Conservation (phyloP, 108 stramenopile genomes). For the Licmophora abbreviata region DNA sequence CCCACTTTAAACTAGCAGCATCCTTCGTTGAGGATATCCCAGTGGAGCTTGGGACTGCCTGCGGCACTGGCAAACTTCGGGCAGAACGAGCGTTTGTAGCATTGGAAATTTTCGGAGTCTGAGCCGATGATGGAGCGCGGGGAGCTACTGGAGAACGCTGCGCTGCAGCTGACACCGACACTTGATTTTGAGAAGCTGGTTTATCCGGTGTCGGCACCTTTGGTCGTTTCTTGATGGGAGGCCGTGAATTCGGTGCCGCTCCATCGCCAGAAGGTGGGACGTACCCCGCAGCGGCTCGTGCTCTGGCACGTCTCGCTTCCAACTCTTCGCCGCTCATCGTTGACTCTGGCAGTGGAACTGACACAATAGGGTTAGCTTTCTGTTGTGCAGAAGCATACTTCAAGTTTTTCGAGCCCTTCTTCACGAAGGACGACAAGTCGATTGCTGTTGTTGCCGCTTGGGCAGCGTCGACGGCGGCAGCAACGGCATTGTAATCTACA, state of each 20-base stretch:
- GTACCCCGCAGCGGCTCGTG: slow-evolving; percentile 74
- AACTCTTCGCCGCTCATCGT: slow-evolving; percentile 55
- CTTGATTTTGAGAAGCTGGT: too few species aligned
- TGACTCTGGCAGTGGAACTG: slow-evolving; percentile 37
- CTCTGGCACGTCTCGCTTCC: slow-evolving; percentile 61
- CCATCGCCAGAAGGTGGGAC: slow-evolving; percentile 27
- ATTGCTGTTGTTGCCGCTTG: slow-evolving; percentile 57
- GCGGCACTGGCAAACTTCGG: too few species aligned
- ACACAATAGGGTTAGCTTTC: slow-evolving; percentile 13
- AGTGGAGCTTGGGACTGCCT: background rate
- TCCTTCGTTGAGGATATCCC: slow-evolving; percentile 1
- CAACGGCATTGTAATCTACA: slow-evolving; percentile 74
- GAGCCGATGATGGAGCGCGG: background rate
- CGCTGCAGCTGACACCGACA: too few species aligned
- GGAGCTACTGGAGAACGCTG: background rate
- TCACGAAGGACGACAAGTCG: slow-evolving; percentile 38
- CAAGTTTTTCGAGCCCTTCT: slow-evolving; percentile 5
- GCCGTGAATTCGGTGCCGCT: slow-evolving; percentile 3
- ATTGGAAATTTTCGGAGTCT: background rate
- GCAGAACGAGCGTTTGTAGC: too few species aligned
- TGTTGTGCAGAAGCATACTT: slow-evolving; percentile 4
- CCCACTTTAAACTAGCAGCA: slow-evolving; percentile 76
- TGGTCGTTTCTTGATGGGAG: slow-evolving; percentile 32
- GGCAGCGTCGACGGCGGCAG: slow-evolving; percentile 67
- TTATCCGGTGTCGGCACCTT: slow-evolving; percentile 3